phyloP scores from a whole-genome alignment of 768 basidiomycete species.

The Neoboletus magnificus region DNA sequence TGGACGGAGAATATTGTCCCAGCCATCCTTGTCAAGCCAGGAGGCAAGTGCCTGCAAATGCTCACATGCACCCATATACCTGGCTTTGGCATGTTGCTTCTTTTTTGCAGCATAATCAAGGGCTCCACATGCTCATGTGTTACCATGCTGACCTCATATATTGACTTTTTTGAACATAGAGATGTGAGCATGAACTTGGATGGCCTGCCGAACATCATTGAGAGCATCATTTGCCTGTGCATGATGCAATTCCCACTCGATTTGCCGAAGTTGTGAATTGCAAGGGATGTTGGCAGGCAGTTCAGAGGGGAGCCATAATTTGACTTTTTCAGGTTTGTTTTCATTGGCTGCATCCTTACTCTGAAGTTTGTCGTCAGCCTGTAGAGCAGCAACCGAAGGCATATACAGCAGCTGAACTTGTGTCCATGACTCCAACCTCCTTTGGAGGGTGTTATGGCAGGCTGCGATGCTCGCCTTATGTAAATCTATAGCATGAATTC shows the following conservation, averaged over 20 bases:
- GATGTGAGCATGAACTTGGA: not conserved
- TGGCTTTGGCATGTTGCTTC: not conserved
- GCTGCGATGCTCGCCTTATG: not conserved
- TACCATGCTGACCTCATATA: not conserved
- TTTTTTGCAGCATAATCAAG: not conserved
- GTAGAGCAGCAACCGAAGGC: not conserved
- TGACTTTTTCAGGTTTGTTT: not conserved
- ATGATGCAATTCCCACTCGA: not conserved
- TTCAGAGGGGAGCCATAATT: not conserved
- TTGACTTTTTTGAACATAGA: not conserved
- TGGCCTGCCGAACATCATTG: not conserved
- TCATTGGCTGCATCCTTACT: not conserved
- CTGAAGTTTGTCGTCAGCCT: not conserved
- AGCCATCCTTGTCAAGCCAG: not conserved
- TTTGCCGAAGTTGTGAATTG: not conserved
- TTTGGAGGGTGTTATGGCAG: not conserved
- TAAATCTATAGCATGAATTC: not conserved
- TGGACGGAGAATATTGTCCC: not conserved
- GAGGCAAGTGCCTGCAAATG: not conserved
- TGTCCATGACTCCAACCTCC: not conserved
- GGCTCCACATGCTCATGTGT: not conserved
- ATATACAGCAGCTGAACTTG: slow-evolving; percentile 1
- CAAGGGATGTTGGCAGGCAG: not conserved
- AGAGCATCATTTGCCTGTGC: not conserved
- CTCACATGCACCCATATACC: not conserved